These are phyloP conservation scores for Piloderma croceum DNA, from an alignment of 768 basidiomycete species.

Conservation along the genomic window DNA sequence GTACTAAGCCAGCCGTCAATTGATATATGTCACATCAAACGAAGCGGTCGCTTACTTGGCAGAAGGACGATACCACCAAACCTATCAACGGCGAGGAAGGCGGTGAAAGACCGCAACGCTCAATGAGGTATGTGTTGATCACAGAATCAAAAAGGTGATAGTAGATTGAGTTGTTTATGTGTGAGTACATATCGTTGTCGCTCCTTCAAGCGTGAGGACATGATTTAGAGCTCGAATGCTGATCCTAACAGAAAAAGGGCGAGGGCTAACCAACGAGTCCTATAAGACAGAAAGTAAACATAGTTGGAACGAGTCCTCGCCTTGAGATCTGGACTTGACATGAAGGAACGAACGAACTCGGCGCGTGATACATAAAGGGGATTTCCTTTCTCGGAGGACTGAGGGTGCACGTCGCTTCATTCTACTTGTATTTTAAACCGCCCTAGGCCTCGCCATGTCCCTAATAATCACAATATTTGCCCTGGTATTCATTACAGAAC, in stretches of 20 bases:
- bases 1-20: slow-evolving; percentile 37
- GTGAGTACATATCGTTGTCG: slow-evolving; percentile 83
- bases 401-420: no score
- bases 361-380: no score
- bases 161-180: slow-evolving; percentile 78
- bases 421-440: no score
- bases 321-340: no score
- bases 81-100: slow-evolving; percentile 52
- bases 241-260: no score
- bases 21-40: background rate
- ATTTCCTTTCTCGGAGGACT: no score
- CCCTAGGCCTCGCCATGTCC: slow-evolving; percentile 68
- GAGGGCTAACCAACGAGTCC: background rate
- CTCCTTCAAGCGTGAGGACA: no score
- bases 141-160: slow-evolving; percentile 80
- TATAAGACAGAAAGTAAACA: background rate
- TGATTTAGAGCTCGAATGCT: no score
- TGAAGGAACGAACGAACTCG: no score
- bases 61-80: slow-evolving; percentile 73
- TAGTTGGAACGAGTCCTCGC: background rate
- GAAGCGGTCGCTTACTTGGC: slow-evolving; percentile 39
- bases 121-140: slow-evolving; percentile 73
- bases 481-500: slow-evolving; percentile 76
- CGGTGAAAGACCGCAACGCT: slow-evolving; percentile 54
- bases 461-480: slow-evolving; percentile 78